Base-by-base conservation (phyloP, 2,329 filamentous ascomycete species). In the Dactylellina sp. region DNA sequence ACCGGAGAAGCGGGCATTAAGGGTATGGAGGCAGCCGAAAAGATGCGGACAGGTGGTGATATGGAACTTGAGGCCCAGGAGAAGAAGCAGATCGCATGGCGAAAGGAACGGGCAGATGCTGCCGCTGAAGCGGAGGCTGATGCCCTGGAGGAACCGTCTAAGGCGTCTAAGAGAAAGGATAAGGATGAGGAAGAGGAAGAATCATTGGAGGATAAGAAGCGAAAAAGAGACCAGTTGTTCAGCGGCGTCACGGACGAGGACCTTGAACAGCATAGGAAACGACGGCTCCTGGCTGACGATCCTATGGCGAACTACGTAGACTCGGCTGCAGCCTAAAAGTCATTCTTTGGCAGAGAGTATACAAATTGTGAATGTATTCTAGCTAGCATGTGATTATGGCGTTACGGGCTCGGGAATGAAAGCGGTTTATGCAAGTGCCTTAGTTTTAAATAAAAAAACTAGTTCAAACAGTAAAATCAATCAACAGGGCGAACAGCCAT, bases 1-100 rank as follows among this genome's bases (percentile, higher is more conserved):
- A 98, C 94, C 0, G 95, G 95, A 24, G 92, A 95, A 74, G 91
- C 91, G 70, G 95, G 95, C 37, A 96, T 89, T 81, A 83, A 83
- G 75, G 93, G 92, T 0, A 93, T 91, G 81, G 89, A 93, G 77
- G 89, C 91, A 65, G 89, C 91, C 0, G 89, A 95, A 76, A 66
- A 76, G 53, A 76, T 78, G 77, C 70, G 78, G 16, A 74, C 77
- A 14, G 78, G 77, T 7, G 24, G 66, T 16, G 32, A 72, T 35
- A 5, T 32, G 28, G 28, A 32, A 32, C 32, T 63, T 12, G 57
- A 60, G 64, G 55, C 44, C 68, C 77, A 44, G 20, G 70, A 75
- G 71, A 78, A 50, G 61, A 78, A 61, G 55, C 74, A 70, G 65
- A 76, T 77, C 16, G 66, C 75, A 1, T 75, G 46, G 52, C 76